These are phyloP conservation scores for Coemansia sp. DNA, from an alignment of 192 early-diverging fungal genomes.

Conservation along the genomic window DNA sequence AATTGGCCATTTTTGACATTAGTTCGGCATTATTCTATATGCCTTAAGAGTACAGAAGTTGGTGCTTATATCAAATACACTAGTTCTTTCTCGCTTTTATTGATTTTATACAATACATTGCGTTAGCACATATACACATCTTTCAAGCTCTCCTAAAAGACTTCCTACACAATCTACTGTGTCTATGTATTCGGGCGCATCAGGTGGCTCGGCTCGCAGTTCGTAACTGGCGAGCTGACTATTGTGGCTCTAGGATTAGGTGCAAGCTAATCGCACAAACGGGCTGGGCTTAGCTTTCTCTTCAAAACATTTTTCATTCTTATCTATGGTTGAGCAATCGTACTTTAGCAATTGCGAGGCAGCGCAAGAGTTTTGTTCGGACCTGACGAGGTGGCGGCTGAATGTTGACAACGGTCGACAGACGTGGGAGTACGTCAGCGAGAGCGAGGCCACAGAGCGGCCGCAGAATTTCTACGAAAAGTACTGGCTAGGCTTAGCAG, in stretches of 20 bases:
- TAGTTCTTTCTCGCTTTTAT: no score
- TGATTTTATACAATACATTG: no score
- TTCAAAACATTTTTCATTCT: neutral
- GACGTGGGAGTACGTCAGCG: constrained; percentile 80
- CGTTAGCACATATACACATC: no score
- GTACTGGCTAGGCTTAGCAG: constrained; percentile 85
- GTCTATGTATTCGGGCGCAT: no score
- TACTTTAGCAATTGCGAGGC: constrained; percentile 44
- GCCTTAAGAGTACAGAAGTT: no score
- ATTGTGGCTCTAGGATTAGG: neutral
- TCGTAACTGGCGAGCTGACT: neutral
- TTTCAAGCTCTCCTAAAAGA: no score
- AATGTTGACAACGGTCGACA: constrained; percentile 84
- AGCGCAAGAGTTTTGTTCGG: constrained; percentile 56
- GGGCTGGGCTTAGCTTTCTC: neutral
- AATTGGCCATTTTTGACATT: no score
- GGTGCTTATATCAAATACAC: no score
- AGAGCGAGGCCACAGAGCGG: constrained; percentile 32
- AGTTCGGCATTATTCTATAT: no score
- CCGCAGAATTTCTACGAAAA: constrained; percentile 80
- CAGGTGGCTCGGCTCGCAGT: neutral
- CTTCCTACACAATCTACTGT: no score
- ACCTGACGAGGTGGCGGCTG: constrained; percentile 86
- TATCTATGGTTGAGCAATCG: constrained; percentile 27
- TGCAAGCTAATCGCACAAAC: neutral